These are phyloP conservation scores for Lodderomyces elongisporus DNA, from an alignment of 1,139 yeast species.

Conservation along the genomic window DNA sequence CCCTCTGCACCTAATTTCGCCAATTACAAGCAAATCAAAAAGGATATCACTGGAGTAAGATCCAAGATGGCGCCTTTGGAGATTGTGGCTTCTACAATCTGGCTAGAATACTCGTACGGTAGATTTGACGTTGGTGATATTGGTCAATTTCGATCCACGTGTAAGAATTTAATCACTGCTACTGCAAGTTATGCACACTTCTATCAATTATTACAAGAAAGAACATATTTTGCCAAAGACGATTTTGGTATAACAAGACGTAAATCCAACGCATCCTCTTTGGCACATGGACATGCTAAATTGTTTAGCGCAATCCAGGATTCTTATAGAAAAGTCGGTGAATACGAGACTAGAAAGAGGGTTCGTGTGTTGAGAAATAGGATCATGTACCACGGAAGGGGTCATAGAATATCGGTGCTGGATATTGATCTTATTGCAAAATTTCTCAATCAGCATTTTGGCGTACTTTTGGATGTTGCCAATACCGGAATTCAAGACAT, in stretches of 20 bases:
- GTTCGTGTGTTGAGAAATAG: slow-evolving; percentile 19
- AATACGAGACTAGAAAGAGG: slow-evolving; percentile 23
- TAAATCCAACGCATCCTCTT: slow-evolving; percentile 12
- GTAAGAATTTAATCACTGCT: slow-evolving; percentile 22
- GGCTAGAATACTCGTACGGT: slow-evolving; percentile 25
- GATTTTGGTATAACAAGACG: slow-evolving; percentile 15
- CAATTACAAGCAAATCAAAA: slow-evolving; percentile 19
- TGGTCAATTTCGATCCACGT: slow-evolving; percentile 22
- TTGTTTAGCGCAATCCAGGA: slow-evolving; percentile 25
- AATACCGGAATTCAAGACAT: slow-evolving; percentile 17
- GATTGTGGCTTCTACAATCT: slow-evolving; percentile 17
- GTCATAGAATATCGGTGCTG: slow-evolving; percentile 13
- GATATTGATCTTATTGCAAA: slow-evolving; percentile 27
- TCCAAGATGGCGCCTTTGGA: slow-evolving; percentile 19
- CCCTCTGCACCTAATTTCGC: slow-evolving; percentile 26
- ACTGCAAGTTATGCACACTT: slow-evolving; percentile 27
- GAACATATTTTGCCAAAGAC: slow-evolving; percentile 18
- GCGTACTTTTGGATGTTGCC: slow-evolving; percentile 17
- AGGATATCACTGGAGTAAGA: slow-evolving; percentile 19
- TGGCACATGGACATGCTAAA: slow-evolving; percentile 18
- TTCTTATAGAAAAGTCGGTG: slow-evolving; percentile 29
- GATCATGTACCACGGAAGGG: slow-evolving; percentile 16
- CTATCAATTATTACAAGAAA: slow-evolving; percentile 27
- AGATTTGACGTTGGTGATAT: slow-evolving; percentile 28
- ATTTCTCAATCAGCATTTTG: slow-evolving; percentile 16